These are phyloP conservation scores for Monosporascus sp. DNA, from an alignment of 2,329 filamentous ascomycete genomes.

Conservation along the genomic window DNA sequence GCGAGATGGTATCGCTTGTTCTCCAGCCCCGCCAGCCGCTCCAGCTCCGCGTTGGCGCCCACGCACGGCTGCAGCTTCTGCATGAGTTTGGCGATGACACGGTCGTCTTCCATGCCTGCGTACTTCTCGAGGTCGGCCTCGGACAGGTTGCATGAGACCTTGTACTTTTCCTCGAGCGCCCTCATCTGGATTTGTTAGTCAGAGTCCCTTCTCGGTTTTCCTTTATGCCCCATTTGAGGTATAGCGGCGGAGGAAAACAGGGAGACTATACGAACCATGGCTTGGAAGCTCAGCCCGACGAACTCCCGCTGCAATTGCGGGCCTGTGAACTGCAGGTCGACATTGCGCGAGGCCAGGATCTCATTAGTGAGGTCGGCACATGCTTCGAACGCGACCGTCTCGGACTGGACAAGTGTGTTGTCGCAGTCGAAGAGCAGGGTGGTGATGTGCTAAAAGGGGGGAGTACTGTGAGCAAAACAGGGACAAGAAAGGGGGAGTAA, in stretches of 20 bases:
- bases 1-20: conserved; percentile 60
- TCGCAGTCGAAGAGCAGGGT: conserved; percentile 68
- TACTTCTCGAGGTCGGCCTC: conserved; percentile 66
- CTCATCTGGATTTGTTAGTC: conserved; percentile 44
- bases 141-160: conserved; percentile 55
- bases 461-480: too few relatives aligned
- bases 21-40: conserved; percentile 52
- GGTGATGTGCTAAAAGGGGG: background rate
- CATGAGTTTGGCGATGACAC: conserved; percentile 75
- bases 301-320: conserved; percentile 77
- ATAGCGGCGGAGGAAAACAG: too few relatives aligned
- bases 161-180: conserved; percentile 68
- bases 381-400: conserved; percentile 85
- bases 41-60: conserved; percentile 63
- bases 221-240: too few relatives aligned
- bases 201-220: too few relatives aligned
- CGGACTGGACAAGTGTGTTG: conserved; percentile 91
- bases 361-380: conserved; percentile 86
- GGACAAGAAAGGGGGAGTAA: too few relatives aligned
- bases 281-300: conserved; percentile 90
- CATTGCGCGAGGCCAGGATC: conserved; percentile 63
- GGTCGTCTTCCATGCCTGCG: conserved; percentile 72
- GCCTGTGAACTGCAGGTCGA: conserved; percentile 65
- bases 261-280: conserved; percentile 44
- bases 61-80: conserved; percentile 61